Conservation (phyloP, 169 alveolate genomes). For the Plasmodium knowlesi region DNA sequence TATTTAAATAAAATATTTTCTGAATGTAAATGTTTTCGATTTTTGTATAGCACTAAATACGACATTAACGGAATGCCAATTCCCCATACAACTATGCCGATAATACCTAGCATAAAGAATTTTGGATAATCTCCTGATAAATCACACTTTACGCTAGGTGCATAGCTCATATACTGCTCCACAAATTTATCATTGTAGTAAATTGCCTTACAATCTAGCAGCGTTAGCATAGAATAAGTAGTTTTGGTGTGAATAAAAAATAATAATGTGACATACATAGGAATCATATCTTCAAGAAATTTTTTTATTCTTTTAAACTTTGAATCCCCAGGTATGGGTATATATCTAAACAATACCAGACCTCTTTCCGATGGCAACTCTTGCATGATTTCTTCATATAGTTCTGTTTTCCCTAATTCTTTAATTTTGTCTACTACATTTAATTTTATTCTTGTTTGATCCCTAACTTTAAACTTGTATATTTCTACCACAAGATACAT, state of each 20-base stretch:
- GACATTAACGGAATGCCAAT: constrained; percentile 88
- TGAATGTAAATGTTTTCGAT: constrained; percentile 83
- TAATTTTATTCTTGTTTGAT: constrained; percentile 76
- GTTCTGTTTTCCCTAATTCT: constrained; percentile 72
- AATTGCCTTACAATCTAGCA: constrained; percentile 84
- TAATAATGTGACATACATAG: constrained; percentile 88
- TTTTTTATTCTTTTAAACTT: constrained; percentile 78
- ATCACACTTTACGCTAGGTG: constrained; percentile 82
- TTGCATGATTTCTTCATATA: constrained; percentile 76
- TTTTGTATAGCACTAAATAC: constrained; percentile 81
- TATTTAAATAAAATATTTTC: constrained; percentile 84
- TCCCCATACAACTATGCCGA: constrained; percentile 87
- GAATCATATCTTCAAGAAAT: constrained; percentile 89
- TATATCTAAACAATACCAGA: constrained; percentile 85
- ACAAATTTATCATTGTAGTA: constrained; percentile 75
- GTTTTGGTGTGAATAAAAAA: constrained; percentile 86
- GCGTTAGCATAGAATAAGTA: constrained; percentile 83
- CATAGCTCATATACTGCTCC: constrained; percentile 74
- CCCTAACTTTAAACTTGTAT: constrained; percentile 31
- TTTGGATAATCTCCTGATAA: constrained; percentile 78
- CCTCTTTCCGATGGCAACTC: constrained; percentile 84
- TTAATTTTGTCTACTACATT: constrained; percentile 75
- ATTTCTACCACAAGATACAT: constrained; percentile 78
- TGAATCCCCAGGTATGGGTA: constrained; percentile 87
- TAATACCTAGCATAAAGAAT: constrained; percentile 84